Conservation (phyloP, 2,329 filamentous ascomycete species). For the Exophiala lecanii-corni region DNA sequence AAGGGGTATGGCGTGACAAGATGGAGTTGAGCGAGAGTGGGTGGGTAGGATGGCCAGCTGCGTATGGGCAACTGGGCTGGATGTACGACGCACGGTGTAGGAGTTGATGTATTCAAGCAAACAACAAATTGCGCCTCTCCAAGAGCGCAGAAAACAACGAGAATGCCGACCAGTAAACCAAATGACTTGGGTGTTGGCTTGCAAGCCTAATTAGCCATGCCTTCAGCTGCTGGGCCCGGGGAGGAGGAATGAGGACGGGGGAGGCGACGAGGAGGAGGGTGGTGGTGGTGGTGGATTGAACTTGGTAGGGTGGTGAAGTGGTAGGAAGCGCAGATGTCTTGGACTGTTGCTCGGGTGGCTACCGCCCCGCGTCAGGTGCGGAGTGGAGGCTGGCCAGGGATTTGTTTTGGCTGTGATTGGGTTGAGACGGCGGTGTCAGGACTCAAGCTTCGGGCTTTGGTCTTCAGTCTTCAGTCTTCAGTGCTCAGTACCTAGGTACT, state of each 20-base stretch:
- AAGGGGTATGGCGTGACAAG: no score
- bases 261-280: not conserved
- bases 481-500: no score
- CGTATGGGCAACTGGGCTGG: not conserved
- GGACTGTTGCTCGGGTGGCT: no score
- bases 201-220: conserved; percentile 12
- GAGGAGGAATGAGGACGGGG: not conserved
- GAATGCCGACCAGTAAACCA: conserved; percentile 22
- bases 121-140: not conserved
- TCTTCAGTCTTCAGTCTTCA: no score
- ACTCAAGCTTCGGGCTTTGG: no score
- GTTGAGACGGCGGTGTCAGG: no score
- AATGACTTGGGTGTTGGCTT: no score
- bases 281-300: not conserved
- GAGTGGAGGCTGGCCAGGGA: not conserved
- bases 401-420: not conserved
- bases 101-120: not conserved
- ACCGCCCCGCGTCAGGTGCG: not conserved
- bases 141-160: conserved; percentile 21
- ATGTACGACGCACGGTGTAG: not conserved
- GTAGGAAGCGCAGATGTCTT: no score
- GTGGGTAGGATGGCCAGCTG: not conserved
- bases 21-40: no score
- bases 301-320: no score
- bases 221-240: conserved; percentile 1